Conservation (phyloP, 148 eudicot genomes). For the Nepenthes mirabilis region DNA sequence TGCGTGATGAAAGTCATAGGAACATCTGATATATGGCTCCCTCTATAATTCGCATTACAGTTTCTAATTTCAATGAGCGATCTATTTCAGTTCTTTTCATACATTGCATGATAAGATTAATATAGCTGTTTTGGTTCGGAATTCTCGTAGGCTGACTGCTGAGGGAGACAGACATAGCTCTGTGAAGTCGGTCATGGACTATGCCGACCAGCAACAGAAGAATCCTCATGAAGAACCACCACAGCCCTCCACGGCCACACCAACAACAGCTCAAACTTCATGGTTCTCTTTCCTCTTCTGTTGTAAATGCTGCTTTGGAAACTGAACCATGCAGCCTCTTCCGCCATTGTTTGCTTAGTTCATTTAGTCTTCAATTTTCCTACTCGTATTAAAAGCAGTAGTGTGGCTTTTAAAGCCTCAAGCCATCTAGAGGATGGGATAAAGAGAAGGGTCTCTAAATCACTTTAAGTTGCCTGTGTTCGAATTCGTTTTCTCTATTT, state of each 20-base stretch:
- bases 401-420: neutral
- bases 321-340: neutral
- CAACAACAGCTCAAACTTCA: slow-evolving; percentile 10
- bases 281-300: slow-evolving; percentile 29
- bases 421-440: too few relatives aligned
- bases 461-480: too few relatives aligned
- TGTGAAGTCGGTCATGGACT: slow-evolving; percentile 16
- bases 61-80: too few relatives aligned
- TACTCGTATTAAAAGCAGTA: neutral
- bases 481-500: too few relatives aligned
- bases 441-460: too few relatives aligned
- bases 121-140: too few relatives aligned
- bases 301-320: slow-evolving; percentile 17
- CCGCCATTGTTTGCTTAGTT: neutral
- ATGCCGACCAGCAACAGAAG: slow-evolving; percentile 11
- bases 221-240: slow-evolving; percentile 11
- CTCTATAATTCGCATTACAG: too few relatives aligned
- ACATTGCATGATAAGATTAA: too few relatives aligned
- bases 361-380: neutral
- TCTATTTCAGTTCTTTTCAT: too few relatives aligned
- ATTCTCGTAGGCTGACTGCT: slow-evolving; percentile 23
- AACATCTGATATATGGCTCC: neutral
- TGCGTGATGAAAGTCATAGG: neutral
- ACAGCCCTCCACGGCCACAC: slow-evolving; percentile 6
- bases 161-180: slow-evolving; percentile 23